Percentiles rank a stretch among this genome's conserved stretches.
Evolutionary conservation across 2,329 filamentous ascomycete genomes (phyloP).

Genomic region (Stachybotrys echinatus): DNA sequence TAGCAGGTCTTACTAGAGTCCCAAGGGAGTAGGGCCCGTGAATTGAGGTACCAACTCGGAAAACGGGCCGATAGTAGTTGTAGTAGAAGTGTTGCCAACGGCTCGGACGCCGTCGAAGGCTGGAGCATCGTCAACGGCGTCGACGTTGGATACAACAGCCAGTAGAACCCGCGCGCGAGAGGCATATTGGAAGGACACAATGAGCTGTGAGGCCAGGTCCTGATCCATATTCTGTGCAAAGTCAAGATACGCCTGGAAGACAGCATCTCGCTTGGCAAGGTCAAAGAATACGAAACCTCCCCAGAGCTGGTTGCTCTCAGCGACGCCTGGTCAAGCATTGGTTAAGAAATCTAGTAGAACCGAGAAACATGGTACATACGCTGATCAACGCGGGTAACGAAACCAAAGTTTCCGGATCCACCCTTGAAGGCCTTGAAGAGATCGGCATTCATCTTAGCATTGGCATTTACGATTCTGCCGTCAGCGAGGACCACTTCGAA

Average conservation of each 20-base stretch:
- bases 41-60: constrained; percentile 22
- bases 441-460: constrained; percentile 26
- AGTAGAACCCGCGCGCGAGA: constrained; percentile 8
- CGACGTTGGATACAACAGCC: constrained; percentile 19
- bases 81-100: constrained; percentile 15
- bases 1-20: constrained; percentile 14
- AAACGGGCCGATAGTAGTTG: constrained; percentile 13
- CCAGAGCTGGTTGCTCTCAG: constrained; percentile 18
- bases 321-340: not conserved
- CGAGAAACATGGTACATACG: constrained; percentile 4
- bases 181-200: constrained; percentile 16
- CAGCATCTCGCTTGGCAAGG: constrained; percentile 11
- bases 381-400: constrained; percentile 23
- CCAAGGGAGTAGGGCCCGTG: constrained; percentile 24
- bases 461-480: constrained; percentile 36
- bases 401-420: constrained; percentile 41
- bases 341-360: constrained; percentile 1
- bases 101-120: constrained; percentile 16
- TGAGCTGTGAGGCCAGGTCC: constrained; percentile 21
- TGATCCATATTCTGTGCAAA: constrained; percentile 19
- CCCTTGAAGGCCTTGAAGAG: constrained; percentile 41
- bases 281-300: constrained; percentile 20
- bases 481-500: constrained; percentile 37
- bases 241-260: constrained; percentile 20
- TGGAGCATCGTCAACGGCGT: constrained; percentile 13